Evolutionary conservation across 768 basidiomycete genomes (phyloP).

Genomic region (Mycena haematopus): DNA sequence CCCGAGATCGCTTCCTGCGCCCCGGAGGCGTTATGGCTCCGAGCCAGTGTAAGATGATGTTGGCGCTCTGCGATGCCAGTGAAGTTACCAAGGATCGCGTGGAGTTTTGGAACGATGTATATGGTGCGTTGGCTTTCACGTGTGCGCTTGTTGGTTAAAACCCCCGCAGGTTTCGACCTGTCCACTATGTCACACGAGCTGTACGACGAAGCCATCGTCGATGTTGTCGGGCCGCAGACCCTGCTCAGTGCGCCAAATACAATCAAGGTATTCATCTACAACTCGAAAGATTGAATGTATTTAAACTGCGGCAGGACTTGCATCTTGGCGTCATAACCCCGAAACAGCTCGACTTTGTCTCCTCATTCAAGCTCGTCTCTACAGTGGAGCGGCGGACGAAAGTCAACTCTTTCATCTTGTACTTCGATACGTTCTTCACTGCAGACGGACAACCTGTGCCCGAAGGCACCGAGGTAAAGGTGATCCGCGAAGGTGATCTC

Average conservation of each 20-base stretch:
- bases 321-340: conserved; percentile 66
- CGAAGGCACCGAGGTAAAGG: conserved; percentile 56
- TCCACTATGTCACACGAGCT: conserved; percentile 78
- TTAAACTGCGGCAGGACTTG: conserved; percentile 65
- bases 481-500: conserved; percentile 63
- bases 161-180: conserved; percentile 79
- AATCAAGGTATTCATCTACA: conserved; percentile 61
- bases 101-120: conserved; percentile 89
- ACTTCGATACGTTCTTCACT: conserved; percentile 96
- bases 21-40: conserved; percentile 88
- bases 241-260: conserved; percentile 66
- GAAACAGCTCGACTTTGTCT: conserved; percentile 80
- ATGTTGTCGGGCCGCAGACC: conserved; percentile 72
- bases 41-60: conserved; percentile 84
- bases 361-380: conserved; percentile 78
- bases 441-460: conserved; percentile 58
- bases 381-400: conserved; percentile 65
- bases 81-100: conserved; percentile 83
- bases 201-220: conserved; percentile 84
- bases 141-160: background rate
- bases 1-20: conserved; percentile 85
- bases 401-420: conserved; percentile 82
- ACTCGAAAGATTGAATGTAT: background rate
- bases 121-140: conserved; percentile 57
- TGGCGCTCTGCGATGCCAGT: conserved; percentile 80